These are phyloP conservation scores for Volvox africanus DNA, from an alignment of 139 green algal genomes.

Conservation along the genomic window DNA sequence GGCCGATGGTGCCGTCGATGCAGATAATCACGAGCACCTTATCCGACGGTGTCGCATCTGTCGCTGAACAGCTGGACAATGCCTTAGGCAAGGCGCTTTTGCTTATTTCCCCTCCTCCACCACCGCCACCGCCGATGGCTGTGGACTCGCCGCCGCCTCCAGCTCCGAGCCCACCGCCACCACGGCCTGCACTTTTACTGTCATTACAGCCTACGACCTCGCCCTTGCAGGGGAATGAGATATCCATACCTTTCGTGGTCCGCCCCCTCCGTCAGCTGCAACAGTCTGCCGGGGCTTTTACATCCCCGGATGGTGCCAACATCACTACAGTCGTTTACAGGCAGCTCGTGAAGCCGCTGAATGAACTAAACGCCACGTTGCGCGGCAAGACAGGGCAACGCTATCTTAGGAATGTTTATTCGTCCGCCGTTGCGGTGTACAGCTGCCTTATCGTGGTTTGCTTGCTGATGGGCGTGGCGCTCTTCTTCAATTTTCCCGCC, in stretches of 20 bases:
- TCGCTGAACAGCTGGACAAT: conserved; percentile 27
- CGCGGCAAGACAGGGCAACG: not conserved
- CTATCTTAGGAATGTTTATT: not conserved
- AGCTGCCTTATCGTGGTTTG: not conserved
- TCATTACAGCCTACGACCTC: no score
- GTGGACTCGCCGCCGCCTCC: not conserved
- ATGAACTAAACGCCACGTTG: not conserved
- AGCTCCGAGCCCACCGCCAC: no score
- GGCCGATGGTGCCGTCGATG: not conserved
- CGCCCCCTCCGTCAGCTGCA: not conserved
- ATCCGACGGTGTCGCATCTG: conserved; percentile 9
- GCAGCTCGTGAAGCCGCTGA: not conserved
- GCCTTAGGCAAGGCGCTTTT: conserved; percentile 9
- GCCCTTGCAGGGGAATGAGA: not conserved
- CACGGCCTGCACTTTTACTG: no score
- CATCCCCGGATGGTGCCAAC: not conserved
- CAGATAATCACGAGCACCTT: not conserved
- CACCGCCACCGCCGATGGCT: not conserved
- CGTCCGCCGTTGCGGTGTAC: not conserved
- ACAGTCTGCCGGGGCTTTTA: not conserved
- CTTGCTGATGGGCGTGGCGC: not conserved
- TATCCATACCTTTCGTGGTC: not conserved
- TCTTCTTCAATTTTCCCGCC: conserved; percentile 18
- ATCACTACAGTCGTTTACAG: not conserved
- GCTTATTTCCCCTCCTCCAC: not conserved